Base-by-base conservation (phyloP, 2,329 filamentous ascomycete species). In the Colletotrichum lupini region DNA sequence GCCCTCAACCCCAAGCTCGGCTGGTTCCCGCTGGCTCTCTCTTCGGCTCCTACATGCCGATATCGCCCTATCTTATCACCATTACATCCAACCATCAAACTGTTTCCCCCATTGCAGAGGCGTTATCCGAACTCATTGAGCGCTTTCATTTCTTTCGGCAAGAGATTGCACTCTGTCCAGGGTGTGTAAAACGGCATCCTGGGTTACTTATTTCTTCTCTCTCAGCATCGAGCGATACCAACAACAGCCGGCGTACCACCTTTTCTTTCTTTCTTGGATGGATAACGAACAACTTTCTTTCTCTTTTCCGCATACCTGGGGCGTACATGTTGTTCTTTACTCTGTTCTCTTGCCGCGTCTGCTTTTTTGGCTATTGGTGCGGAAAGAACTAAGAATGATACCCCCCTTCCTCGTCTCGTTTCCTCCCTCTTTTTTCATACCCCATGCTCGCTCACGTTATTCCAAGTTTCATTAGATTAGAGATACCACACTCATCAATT, bases 371-470 rank as follows among this genome's bases (percentile, higher is more conserved):
- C 60, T 53, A 49, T 30, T 28, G 35, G 52, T 52, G 69, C 70
- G 53, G 37, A 74, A 65, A 28, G 42, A 32, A 68, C 26, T 37
- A 35, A 59, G 46, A 67, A 69, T 65, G 73, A 74, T 74, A 74
- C 73, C 73, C 72, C 35, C 19, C n/a, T 55, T 22, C 46, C 32
- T 12, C 11, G 32, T 35, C 32, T 12, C 32, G 32, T 35, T 35
- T 19, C 37, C 37, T 19, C 42, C 42, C 42, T 11, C 19, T 22
- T 5, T n/a, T 49, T 49, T 22, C n/a, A 49, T n/a, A 49, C 42
- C 42, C 42, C 42, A 58, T 53, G 37, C 52, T 73, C 30, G 52
- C 60, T 64, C 46, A 73, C 35, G 53, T 32, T 55, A 26, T 26
- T 59, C 22, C 60, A 35, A 28, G 52, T 26, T 22, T 63, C 14